Evolutionary conservation across 768 basidiomycete genomes (phyloP).

Genomic region (Mycena filopes): DNA sequence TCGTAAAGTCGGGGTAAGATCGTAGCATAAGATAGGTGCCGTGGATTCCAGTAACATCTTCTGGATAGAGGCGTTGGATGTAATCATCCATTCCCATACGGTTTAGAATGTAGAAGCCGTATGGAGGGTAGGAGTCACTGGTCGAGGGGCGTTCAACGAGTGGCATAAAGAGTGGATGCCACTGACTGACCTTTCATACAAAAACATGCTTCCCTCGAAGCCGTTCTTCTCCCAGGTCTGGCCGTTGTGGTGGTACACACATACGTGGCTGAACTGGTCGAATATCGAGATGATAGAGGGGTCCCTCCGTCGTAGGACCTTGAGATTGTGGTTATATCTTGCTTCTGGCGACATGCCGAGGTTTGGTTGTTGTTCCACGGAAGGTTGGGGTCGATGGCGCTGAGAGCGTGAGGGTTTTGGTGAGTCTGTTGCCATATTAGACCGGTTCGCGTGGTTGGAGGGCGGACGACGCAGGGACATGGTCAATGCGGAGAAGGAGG

Average conservation of each 20-base stretch:
- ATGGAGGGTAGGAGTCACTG: constrained; percentile 82
- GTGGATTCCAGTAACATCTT: constrained; percentile 74
- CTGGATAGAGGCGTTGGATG: constrained; percentile 77
- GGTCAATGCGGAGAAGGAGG: not conserved
- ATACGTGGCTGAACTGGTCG: constrained; percentile 90
- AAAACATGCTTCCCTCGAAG: constrained; percentile 89
- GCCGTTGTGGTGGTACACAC: constrained; percentile 80
- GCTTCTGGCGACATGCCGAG: constrained; percentile 72
- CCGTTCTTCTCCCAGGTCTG: constrained; percentile 86
- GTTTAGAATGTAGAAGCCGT: constrained; percentile 88
- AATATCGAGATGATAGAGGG: constrained; percentile 83
- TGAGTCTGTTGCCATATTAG: constrained; percentile 14
- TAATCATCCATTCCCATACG: constrained; percentile 85
- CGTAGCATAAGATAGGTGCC: constrained; percentile 79
- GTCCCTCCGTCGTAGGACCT: constrained; percentile 81
- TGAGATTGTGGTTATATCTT: constrained; percentile 82
- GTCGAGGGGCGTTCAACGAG: constrained; percentile 26
- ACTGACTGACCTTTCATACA: constrained; percentile 82
- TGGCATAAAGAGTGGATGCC: constrained; percentile 10
- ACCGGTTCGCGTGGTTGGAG: not conserved
- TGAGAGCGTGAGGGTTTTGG: constrained; percentile 15
- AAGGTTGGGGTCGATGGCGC: constrained; percentile 35
- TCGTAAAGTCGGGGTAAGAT: constrained; percentile 77
- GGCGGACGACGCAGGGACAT: constrained; percentile 24
- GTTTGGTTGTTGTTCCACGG: constrained; percentile 39